Evolutionary conservation across 805 yeast species (phyloP), one percentile per base, ranked within the genome.

Genomic region (Yarrowia porcina): DNA sequence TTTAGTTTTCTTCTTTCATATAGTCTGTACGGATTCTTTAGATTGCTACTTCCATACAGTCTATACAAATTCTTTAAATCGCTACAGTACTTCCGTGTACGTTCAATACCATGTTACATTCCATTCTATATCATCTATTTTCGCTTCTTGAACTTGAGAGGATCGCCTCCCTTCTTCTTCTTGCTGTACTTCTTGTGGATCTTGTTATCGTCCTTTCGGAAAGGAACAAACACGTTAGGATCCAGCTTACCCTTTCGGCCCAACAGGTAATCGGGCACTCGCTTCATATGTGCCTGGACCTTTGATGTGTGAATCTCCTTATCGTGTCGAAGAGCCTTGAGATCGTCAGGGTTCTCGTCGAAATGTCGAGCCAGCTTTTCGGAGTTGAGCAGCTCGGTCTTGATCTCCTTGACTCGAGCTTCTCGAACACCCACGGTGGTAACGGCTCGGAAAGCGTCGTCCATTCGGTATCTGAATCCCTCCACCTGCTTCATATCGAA

Each of bases 291-390:
- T 32, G 83, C 77, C 73, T 92, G 97, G 6, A 85, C 82, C 74
- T 96, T 83, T 1, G 92, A 79, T 10, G 93, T 86, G 71, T 92
- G 96, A 64, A 90, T 73, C 67, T 89, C 96, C 70, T 87, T 89
- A 73, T 94, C 99, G 71, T 94, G 99, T 72, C 97, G 87, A 72
- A 94, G 82, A 61, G 88, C 84, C 20, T 85, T 84, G 69, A 94
- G 81, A 75, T 94, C 99, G 71, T 90, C 96, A 8, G 99, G 99
- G 72, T 94, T 94, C 72, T 94, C 98, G 74, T 93, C 97, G 73
- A 94, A 94, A 76, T 90, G 96, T 71, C 97, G 83, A 75, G 91
- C 90, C 72, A 94, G 82, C 72, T 90, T 91, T 64, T 90, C 97
- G 68, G 96, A 89, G 45, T 93, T 84, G 66, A 94, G 78, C 73